Evolutionary conservation across 2,329 filamentous ascomycete genomes (phyloP), one percentile per base, ranked within the genome.

Genomic region (Talaromyces sp.): DNA sequence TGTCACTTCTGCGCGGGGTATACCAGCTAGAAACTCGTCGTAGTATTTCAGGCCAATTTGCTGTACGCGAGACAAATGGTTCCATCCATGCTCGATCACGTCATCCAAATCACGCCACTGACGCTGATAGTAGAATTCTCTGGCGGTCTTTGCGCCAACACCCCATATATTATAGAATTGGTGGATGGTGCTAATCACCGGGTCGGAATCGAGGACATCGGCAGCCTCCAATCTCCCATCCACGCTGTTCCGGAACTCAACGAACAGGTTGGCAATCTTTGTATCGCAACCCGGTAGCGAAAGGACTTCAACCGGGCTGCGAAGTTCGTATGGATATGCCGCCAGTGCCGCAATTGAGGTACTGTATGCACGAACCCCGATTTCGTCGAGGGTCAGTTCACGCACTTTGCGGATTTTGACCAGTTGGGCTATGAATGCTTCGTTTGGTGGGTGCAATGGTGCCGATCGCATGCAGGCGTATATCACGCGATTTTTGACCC

Each of bases 31-130:
- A 61, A 99, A 90, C 66, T 98, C 93, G 37, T 96, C 89, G 73
- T 96, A 96, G 76, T 88, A 97, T 73, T 98, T 98, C 50, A 97
- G 81, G 0, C 95, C 93, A 61, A 98, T 96, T 73, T 98, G 92
- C 75, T 97, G 93, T 1, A 91, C 89, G 12, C 92, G 86, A 0
- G 83, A 88, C 1, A 98, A 80, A 0, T 75, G 81, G 21, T 80
- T 73, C 93, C 93, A 98, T 11, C 90, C 92, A 69, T 87, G 84
- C 70, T 96, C 90, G 44, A 96, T 81, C 2, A 98, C 80, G 69
- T 98, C 93, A 69, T 97, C 92, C 0, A 96, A 80, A 64, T 95
- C 89, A 64, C 86, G 83, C 91, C 92, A 97, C 31, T 91, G 81
- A 65, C 86, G 86, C 16, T 85, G 83, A 68, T 83, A 85, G 73